Percentiles rank a stretch among this genome's conserved stretches.
Conservation (phyloP, 2,329 filamentous ascomycete species). For the Fusarium sp. region DNA sequence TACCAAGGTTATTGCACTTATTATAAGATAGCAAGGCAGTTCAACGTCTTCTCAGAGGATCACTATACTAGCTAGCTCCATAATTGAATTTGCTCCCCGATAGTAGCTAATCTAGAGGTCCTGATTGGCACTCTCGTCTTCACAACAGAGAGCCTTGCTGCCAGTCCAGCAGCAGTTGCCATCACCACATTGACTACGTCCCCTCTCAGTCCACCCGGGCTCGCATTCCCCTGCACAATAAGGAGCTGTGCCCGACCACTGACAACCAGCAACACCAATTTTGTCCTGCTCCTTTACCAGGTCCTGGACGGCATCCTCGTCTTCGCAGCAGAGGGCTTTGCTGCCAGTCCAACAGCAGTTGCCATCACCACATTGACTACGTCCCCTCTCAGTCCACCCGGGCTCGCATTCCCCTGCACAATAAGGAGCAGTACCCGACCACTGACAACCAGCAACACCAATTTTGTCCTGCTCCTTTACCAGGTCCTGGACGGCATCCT, state of each 20-base stretch:
- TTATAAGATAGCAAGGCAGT: rapidly evolving
- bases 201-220: neutral
- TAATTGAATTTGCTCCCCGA: rapidly evolving
- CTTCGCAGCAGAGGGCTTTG: neutral
- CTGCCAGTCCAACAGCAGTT: neutral
- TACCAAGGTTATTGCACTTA: neutral
- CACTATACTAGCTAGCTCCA: rapidly evolving
- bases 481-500: neutral
- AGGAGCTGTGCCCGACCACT: neutral
- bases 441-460: rapidly evolving
- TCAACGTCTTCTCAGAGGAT: neutral
- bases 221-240: neutral
- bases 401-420: rapidly evolving
- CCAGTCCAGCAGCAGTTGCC: neutral
- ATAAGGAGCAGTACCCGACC: neutral
- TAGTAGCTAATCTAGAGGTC: neutral
- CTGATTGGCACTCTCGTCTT: rapidly evolving
- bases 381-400: neutral
- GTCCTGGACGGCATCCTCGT: neutral
- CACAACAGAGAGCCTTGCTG: neutral
- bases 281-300: neutral
- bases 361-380: neutral
- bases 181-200: neutral
- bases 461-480: neutral
- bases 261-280: rapidly evolving